phyloP scores from a whole-genome alignment of 805 yeast genomes.

The Ogataea methanolica region DNA sequence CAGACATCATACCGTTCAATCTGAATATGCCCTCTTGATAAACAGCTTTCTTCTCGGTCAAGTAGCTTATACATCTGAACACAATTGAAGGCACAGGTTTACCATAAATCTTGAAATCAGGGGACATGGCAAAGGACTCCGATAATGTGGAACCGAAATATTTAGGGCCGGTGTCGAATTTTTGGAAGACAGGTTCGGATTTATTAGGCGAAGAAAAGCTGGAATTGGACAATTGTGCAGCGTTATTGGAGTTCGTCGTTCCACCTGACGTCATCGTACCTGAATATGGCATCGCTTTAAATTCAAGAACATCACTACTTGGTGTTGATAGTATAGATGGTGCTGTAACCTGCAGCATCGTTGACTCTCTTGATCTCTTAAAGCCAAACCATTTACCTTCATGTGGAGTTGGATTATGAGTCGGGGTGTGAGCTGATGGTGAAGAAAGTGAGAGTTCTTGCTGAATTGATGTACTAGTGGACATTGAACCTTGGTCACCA shows the following conservation, averaged over 20 bases:
- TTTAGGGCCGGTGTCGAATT: constrained; percentile 21
- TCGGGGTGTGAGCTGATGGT: constrained; percentile 4
- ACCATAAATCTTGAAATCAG: constrained; percentile 36
- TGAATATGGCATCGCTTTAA: constrained; percentile 31
- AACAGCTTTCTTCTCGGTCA: constrained; percentile 64
- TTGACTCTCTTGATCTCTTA: constrained; percentile 14
- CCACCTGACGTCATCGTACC: constrained; percentile 12
- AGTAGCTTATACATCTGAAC: constrained; percentile 65
- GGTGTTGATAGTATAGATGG: constrained; percentile 9
- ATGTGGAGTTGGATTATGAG: background rate
- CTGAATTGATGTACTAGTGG: constrained; percentile 9
- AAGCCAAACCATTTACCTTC: constrained; percentile 21
- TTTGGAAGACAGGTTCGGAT: constrained; percentile 18
- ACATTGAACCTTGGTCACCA: background rate
- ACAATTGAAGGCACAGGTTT: constrained; percentile 68
- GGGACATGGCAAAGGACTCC: constrained; percentile 48
- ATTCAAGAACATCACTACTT: constrained; percentile 21
- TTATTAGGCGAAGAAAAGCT: background rate
- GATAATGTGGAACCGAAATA: constrained; percentile 63
- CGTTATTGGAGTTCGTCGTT: too few species aligned
- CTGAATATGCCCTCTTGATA: constrained; percentile 90
- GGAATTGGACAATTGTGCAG: too few species aligned
- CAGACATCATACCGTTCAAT: constrained; percentile 79
- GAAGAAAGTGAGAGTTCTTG: constrained; percentile 7
- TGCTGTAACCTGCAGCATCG: constrained; percentile 10